Evolutionary conservation across 1,284 basidiomycete genomes (phyloP), one percentile per base, ranked within the genome.

Genomic region (Apiotrichum laibachii): DNA sequence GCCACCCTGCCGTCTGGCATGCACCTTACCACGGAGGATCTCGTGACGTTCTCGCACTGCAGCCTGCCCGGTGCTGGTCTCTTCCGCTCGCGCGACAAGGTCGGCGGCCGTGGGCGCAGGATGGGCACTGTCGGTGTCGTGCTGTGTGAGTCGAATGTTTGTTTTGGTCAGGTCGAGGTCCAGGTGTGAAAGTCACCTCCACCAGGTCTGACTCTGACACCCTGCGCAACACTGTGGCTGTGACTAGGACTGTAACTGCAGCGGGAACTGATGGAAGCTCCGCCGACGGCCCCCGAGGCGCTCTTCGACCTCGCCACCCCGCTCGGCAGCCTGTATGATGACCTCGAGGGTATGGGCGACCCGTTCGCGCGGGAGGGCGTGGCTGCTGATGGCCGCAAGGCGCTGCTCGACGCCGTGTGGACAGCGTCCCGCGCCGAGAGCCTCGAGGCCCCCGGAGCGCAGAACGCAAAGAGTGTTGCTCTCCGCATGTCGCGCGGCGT

Each of bases 111-210:
- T 16, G 73, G 75, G 12, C 56, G 73, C 54, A 53, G 69, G 31
- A 77, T 77, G 75, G 75, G 68, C 5, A 73, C 71, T 10, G 44
- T 77, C 6, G 75, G 73, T 37, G 69, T 71, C 0, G 67, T 75
- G 0, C 61, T 76, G 2, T 66, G 72, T 73, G 50, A 61, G 71
- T 60, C 1, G 3, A 26, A 16, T 11, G 44, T 9, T 16, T 47
- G n/a, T 35, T 13, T n/a, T n/a, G 10, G n/a, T 21, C 18, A 11
- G 43, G 19, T 18, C 21, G 43, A 10, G n/a, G 18, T 18, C n/a
- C n/a, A n/a, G n/a, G n/a, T n/a, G 43, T 44, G n/a, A 9, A 10
- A n/a, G 18, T 21, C 8, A n/a, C n/a, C 40, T 8, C 15, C 40
- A 12, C 15, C n/a, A n/a, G n/a, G n/a, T n/a, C n/a, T n/a, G n/a